Conservation (phyloP, 495 filamentous ascomycete species). For the Neurospora discreta region DNA sequence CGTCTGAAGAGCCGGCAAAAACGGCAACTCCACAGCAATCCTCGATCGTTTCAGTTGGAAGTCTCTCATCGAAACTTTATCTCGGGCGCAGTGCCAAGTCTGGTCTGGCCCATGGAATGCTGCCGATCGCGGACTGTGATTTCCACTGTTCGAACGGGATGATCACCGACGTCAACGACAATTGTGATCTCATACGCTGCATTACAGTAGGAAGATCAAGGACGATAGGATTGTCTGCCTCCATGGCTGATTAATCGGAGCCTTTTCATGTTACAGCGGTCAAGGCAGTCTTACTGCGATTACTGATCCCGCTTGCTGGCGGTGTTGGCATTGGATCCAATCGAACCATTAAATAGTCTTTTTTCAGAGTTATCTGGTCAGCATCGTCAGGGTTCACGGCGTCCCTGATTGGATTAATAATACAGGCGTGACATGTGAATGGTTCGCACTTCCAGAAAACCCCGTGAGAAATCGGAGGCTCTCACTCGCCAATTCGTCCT, state of each 20-base stretch:
- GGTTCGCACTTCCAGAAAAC: neutral
- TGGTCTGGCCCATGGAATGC: neutral
- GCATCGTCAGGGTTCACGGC: neutral
- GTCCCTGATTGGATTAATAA: neutral
- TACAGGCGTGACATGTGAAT: neutral
- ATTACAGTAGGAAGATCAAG: neutral
- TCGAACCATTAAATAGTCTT: neutral
- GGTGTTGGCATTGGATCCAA: neutral
- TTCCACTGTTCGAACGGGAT: neutral
- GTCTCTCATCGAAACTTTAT: neutral
- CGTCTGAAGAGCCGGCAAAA: neutral
- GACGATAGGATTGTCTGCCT: neutral
- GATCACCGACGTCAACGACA: neutral
- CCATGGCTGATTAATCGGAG: neutral
- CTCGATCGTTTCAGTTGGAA: neutral
- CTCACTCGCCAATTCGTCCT: conserved; percentile 8
- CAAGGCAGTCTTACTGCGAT: neutral
- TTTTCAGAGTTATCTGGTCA: neutral
- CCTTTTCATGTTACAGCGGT: neutral
- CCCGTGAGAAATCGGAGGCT: conserved; percentile 1
- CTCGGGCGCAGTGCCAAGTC: neutral
- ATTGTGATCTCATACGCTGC: neutral
- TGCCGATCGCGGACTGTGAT: neutral
- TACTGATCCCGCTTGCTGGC: neutral
- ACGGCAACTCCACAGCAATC: neutral